Base-by-base conservation (phyloP, 768 basidiomycete genomes). In the Trametes villosa region DNA sequence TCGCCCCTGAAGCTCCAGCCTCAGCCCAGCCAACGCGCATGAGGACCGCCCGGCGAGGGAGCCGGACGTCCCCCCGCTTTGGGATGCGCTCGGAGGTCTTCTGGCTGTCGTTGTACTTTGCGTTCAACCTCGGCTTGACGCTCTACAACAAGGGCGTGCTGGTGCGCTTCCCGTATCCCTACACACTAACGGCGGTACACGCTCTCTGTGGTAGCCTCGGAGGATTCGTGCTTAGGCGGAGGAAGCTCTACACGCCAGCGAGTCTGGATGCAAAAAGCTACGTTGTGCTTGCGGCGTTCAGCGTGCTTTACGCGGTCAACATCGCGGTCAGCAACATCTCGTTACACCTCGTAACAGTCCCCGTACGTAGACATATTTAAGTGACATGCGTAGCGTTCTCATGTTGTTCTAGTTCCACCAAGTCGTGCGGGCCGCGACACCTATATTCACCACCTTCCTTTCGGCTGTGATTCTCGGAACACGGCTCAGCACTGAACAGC, bases 111-210 rank as follows among this genome's bases (percentile, higher is more conserved):
- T 78, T 93, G 62, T 98, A 97, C 78, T 98, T 99, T 70, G 73
- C 78, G 61, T 90, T 96, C 82, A 98, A 98, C 75, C 86, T 98
- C 29, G 83, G 85, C 12, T 84, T 99, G 64, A 98, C 96, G 9
- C 78, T 99, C 44, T 97, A 93, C 76, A 99, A 99, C 83, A 99
- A 99, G 75, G 82, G 85, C 36, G 87, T 98, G 18, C 86, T 99
- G 62, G 87, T 92, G 53, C 85, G 83, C 57, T 98, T 98, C 71
- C 97, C 97, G 0, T 98, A 93, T 68, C 96, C 96, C 2, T 98
- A 98, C 79, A 91, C 94, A 2, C 82, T 99, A 24, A 98, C 96
- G 1, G 95, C 94, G 6, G 67, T 97, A 5, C 96, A 98, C 70
- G 89, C 96, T 4, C 78, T 98, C 13, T 92, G 88, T 63, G 94